Conservation (phyloP, 352 stramenopile genomes). For the Globisporangium polare region DNA sequence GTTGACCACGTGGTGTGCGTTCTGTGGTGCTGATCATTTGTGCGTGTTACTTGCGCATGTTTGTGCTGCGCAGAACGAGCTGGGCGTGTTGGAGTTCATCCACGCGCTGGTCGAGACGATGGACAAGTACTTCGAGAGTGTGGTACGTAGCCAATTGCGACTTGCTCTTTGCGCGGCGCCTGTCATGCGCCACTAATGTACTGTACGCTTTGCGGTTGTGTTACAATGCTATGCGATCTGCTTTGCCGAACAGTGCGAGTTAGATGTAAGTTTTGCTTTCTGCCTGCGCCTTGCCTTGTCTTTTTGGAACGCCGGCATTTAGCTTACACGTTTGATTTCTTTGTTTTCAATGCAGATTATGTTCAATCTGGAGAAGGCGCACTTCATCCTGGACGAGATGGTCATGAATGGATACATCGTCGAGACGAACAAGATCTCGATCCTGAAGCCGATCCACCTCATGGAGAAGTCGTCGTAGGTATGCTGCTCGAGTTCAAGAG, state of each 20-base stretch:
- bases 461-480: slow-evolving; percentile 94
- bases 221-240: neutral
- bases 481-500: neutral
- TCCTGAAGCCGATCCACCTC: slow-evolving; percentile 97
- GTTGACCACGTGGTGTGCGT: neutral
- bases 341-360: slow-evolving; percentile 60
- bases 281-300: neutral
- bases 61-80: slow-evolving; percentile 91
- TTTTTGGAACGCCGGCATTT: neutral
- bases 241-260: slow-evolving; percentile 54
- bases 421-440: slow-evolving; percentile 99
- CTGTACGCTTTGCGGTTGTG: slow-evolving; percentile 3
- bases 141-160: slow-evolving; percentile 57
- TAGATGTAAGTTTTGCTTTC: slow-evolving; percentile 56
- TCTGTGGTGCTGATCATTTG: neutral
- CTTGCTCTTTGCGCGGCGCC: neutral
- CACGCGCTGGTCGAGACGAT: slow-evolving; percentile 99
- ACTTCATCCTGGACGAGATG: slow-evolving; percentile 94
- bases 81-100: slow-evolving; percentile 99
- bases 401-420: slow-evolving; percentile 99
- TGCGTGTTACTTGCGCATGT: neutral
- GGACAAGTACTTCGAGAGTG: slow-evolving; percentile 98
- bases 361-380: slow-evolving; percentile 91
- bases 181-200: neutral
- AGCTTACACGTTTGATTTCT: neutral